Base-by-base conservation (phyloP, 495 filamentous ascomycete genomes). In the Coniosporium apollinis region DNA sequence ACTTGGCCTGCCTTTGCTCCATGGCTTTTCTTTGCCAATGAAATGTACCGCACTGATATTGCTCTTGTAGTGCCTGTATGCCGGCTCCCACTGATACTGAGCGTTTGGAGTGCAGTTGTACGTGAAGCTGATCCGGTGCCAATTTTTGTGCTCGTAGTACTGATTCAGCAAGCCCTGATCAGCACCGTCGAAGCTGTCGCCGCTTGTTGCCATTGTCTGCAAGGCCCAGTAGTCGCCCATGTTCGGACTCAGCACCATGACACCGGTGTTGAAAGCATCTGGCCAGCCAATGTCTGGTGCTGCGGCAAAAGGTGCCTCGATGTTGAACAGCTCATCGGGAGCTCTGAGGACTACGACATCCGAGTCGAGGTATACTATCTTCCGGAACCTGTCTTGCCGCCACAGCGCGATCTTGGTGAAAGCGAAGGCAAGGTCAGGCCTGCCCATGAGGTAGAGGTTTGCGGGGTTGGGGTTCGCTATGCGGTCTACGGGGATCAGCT, bases 241-340 rank as follows among this genome's bases (percentile, higher is more conserved):
- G 54, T 92, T 82, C 13, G 89, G 89, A 18, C 70, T 77, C 29
- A 96, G 56, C 28, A 79, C 82, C 81, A 99, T 89, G 33, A 99
- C 66, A 39, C 89, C 89, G 30, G 82, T 86, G 61, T 99, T 99
- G 69, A 99, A 99, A 42, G 83, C 70, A 60, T 99, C 89, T 20
- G 89, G 89, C 91, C 91, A 99, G 48, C 89, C 89, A 46, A 96
- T 78, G 51, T 99, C 89, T 21, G 89, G 91, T 10, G 79, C 83
- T 2, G 89, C 89, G 3, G 85, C 82, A 49, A 99, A 94, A 22
- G 72, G 59, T 33, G 74, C 66, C 3, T 76, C 59, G 36, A 92
- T 48, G 17, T 76, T 64, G 49, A 99, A 83, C 24, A 99, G 72
- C 63, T 96, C 91, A 49, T 99, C 87, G 1, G 86, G 84, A 19